Conservation (phyloP, 805 yeast genomes). For the Candida coleopterorum region DNA sequence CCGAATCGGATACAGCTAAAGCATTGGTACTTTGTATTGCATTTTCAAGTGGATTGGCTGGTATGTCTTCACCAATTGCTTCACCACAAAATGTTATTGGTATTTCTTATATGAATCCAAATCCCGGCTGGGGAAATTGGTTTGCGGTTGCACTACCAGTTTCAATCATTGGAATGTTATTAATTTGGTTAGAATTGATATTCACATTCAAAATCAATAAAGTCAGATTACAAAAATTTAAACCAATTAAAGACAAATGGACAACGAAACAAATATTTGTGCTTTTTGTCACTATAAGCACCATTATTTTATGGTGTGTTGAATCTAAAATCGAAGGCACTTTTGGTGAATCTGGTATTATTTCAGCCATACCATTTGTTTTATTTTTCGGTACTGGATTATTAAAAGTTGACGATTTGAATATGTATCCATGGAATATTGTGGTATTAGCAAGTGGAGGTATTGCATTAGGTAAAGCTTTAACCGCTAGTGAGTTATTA, state of each 20-base stretch:
- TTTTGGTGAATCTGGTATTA: constrained; percentile 48
- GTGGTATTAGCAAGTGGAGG: constrained; percentile 55
- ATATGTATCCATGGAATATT: constrained; percentile 52
- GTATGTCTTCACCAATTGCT: constrained; percentile 96
- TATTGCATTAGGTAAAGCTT: constrained; percentile 48
- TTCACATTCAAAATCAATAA: constrained; percentile 53
- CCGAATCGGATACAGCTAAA: constrained; percentile 71
- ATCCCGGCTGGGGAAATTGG: constrained; percentile 90
- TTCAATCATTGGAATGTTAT: constrained; percentile 52
- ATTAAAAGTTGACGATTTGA: constrained; percentile 43
- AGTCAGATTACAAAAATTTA: constrained; percentile 43
- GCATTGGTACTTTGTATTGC: constrained; percentile 90
- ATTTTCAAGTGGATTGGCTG: constrained; percentile 87
- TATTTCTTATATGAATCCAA: constrained; percentile 79
- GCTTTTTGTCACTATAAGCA: constrained; percentile 35
- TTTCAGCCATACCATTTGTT: constrained; percentile 44
- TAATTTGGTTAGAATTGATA: constrained; percentile 70
- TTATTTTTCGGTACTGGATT: constrained; percentile 48
- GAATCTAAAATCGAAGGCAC: constrained; percentile 36
- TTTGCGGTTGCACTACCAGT: constrained; percentile 85
- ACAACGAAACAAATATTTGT: constrained; percentile 43
- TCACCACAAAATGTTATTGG: constrained; percentile 96
- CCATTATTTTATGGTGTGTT: constrained; percentile 48
- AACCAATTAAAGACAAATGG: constrained; percentile 43
- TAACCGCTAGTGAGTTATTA: constrained; percentile 45